A percentile compares a stretch with the other conserved stretches of the same genome.
Conservation (phyloP, 345 rosid genomes). For the Dipteronia sinensis region DNA sequence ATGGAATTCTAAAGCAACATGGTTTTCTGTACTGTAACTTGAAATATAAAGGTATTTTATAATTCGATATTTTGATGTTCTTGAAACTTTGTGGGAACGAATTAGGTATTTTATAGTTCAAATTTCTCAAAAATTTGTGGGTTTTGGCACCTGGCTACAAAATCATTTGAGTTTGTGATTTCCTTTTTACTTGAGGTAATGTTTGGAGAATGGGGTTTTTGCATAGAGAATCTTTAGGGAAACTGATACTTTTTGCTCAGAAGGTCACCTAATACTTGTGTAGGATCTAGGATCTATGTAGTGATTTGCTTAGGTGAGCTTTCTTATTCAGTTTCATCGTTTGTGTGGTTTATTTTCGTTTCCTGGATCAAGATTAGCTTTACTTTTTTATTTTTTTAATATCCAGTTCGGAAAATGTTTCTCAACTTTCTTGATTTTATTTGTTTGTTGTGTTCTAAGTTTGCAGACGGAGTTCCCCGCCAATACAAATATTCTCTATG, state of each 20-base stretch:
- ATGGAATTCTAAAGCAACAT: background rate
- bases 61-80: background rate
- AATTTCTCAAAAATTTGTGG: background rate
- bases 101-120: background rate
- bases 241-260: background rate
- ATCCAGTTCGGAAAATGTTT: background rate
- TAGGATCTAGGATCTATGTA: background rate
- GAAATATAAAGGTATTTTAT: background rate
- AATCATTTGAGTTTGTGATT: background rate
- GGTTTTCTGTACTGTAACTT: background rate
- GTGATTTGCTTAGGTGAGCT: slow-evolving; percentile 1
- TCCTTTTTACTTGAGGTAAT: background rate
- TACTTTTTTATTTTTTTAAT: background rate
- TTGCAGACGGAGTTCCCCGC: slow-evolving; percentile 83
- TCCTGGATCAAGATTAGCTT: background rate
- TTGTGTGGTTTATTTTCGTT: background rate
- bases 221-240: background rate
- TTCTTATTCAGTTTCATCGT: background rate
- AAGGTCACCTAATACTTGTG: background rate
- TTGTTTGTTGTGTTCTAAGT: slow-evolving; percentile 42
- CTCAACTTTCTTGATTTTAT: slow-evolving; percentile 10
- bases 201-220: background rate
- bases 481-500: slow-evolving; percentile 88
- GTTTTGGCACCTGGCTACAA: background rate
- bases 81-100: background rate